phyloP scores from a whole-genome alignment of 176 grass and related monocot genomes.

The Carex myosuroides region DNA sequence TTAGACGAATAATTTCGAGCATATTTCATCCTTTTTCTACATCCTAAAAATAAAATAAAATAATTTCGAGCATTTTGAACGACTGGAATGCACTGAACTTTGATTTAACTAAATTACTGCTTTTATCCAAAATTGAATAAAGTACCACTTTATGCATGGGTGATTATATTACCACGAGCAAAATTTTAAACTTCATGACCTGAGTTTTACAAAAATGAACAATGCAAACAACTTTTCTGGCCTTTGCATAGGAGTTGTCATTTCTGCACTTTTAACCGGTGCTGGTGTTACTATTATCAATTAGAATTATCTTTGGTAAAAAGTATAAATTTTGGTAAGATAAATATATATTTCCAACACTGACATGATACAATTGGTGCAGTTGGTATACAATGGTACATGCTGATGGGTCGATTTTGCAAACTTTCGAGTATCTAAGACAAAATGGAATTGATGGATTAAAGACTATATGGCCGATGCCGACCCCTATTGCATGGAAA shows the following conservation, averaged over 20 bases:
- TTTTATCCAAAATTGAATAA: background rate
- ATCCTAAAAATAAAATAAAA: background rate
- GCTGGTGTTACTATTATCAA: background rate
- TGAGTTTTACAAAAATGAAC: background rate
- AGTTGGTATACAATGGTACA: constrained; percentile 99
- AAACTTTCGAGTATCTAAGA: constrained; percentile 64
- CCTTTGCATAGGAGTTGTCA: background rate
- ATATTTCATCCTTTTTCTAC: background rate
- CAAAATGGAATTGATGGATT: constrained; percentile 61
- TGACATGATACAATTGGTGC: constrained; percentile 7
- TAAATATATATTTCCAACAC: background rate
- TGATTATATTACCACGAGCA: background rate
- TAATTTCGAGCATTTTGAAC: background rate
- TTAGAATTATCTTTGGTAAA: background rate
- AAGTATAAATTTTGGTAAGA: background rate
- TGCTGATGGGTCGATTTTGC: constrained; percentile 78
- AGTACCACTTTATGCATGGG: background rate
- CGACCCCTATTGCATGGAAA: constrained; percentile 63
- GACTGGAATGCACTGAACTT: background rate
- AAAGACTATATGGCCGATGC: constrained; percentile 71
- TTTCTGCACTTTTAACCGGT: background rate
- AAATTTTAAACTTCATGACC: background rate
- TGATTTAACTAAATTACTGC: background rate
- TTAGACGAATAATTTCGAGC: background rate
- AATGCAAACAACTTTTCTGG: background rate